Conservation (phyloP, 1,284 basidiomycete species). For the Neotropicomus parvogracilis region DNA sequence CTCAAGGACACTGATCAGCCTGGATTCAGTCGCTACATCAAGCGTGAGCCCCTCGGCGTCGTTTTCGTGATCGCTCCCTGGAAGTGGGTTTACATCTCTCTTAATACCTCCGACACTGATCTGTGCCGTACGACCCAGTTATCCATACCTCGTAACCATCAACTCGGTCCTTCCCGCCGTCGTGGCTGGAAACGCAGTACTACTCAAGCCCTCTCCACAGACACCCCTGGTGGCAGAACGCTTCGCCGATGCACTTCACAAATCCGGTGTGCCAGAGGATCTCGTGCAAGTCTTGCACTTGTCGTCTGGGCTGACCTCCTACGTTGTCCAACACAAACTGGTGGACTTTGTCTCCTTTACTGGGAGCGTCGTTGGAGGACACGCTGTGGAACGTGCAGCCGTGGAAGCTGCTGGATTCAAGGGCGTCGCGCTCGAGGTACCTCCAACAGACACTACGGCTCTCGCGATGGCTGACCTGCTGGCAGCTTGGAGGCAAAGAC, state of each 20-base stretch:
- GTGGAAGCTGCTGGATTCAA: conserved; percentile 71
- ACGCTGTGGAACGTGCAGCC: conserved; percentile 60
- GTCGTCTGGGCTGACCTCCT: conserved; percentile 59
- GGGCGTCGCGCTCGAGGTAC: conserved; percentile 71
- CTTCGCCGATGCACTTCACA: conserved; percentile 62
- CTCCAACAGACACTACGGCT: not conserved
- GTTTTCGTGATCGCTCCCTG: conserved; percentile 85
- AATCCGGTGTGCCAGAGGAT: conserved; percentile 75
- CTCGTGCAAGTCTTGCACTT: conserved; percentile 82
- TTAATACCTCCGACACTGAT: not conserved
- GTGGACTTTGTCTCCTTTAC: conserved; percentile 90
- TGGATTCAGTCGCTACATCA: conserved; percentile 80
- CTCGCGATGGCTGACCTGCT: conserved; percentile 2
- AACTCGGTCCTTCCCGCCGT: conserved; percentile 90
- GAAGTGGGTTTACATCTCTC: conserved; percentile 58
- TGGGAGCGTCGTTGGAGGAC: conserved; percentile 74
- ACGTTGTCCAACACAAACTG: conserved; percentile 62
- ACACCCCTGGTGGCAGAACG: conserved; percentile 87
- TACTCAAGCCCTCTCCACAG: conserved; percentile 94
- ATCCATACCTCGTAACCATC: conserved; percentile 84
- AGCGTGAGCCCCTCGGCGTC: conserved; percentile 82
- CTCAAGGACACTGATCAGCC: conserved; percentile 76
- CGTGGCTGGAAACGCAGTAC: conserved; percentile 82
- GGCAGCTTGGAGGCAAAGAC: conserved; percentile 91
- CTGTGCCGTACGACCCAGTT: conserved; percentile 47